Conservation (phyloP, 2,329 filamentous ascomycete genomes). For the Thielaviopsis ethacetica region DNA sequence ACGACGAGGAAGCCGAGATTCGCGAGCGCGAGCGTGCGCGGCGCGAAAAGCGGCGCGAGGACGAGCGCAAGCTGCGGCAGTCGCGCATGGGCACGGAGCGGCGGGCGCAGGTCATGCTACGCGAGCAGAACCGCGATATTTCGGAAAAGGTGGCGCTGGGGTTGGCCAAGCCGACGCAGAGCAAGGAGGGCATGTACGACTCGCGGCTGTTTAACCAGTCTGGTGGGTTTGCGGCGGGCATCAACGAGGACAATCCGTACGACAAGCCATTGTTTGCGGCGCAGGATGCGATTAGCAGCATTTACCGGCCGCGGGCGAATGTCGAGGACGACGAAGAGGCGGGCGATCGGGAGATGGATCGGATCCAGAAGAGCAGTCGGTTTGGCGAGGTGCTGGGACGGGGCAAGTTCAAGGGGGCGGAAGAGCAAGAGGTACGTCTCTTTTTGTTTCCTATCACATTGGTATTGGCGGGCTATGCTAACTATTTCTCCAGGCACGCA, state of each 20-base stretch:
- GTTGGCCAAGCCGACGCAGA: conserved; percentile 84
- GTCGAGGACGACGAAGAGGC: conserved; percentile 63
- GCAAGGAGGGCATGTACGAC: conserved; percentile 91
- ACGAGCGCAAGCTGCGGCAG: conserved; percentile 79
- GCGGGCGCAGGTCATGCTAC: conserved; percentile 77
- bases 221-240: conserved; percentile 75
- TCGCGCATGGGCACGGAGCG: conserved; percentile 92
- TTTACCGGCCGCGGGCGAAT: conserved; percentile 68
- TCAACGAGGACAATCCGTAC: conserved; percentile 96
- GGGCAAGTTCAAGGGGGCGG: conserved; percentile 80
- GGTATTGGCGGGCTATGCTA: conserved; percentile 17
- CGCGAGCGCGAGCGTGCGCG: conserved; percentile 64
- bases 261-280: conserved; percentile 95
- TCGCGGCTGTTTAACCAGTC: conserved; percentile 88
- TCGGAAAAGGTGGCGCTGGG: conserved; percentile 93
- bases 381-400: conserved; percentile 77
- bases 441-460: neutral
- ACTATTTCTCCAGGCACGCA: conserved; percentile 40
- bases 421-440: conserved; percentile 55
- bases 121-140: conserved; percentile 92
- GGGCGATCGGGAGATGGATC: conserved; percentile 69
- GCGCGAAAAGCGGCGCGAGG: conserved; percentile 61
- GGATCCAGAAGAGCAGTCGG: conserved; percentile 68
- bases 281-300: conserved; percentile 84
- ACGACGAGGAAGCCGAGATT: conserved; percentile 47